Base-by-base conservation (phyloP, 2,329 filamentous ascomycete species). In the Paraphaeosphaeria minitans region DNA sequence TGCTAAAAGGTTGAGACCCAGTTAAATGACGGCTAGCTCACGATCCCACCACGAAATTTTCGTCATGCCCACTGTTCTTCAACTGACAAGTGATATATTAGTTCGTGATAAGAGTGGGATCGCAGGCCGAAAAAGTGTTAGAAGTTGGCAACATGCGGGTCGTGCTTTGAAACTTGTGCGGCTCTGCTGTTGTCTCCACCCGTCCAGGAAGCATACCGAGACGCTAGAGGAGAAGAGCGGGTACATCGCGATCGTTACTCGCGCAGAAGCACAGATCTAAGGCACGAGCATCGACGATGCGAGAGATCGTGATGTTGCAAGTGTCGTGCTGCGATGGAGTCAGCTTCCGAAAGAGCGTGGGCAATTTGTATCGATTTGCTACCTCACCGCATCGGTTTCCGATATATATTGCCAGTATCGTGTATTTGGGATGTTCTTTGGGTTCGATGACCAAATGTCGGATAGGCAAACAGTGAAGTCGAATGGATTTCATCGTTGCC, bases 1-100 rank as follows among this genome's bases (percentile, higher is more conserved):
- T 42, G 31, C 42, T 42, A 48, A 14, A n/a, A 46, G n/a, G 21
- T n/a, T 19, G 2, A 4, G 51, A 29, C 52, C 52, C 52, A 47
- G 9, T 55, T 46, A 37, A 47, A 47, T 55, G 52, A 55, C 52
- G 52, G 39, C 37, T 45, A 39, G 52, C 19, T 29, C 29, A 31
- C 52, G 21, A 19, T 3, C 14, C 27, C 33, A n/a, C 27, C 8
- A 24, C 52, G 31, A 47, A 55, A 47, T 27, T 12, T 48, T 39
- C 27, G 21, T 29, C 2, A n/a, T 29, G 14, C 49, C 49, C 49
- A 41, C 49, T 51, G 14, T 42, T 42, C 35, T 13, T 29, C 13
- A 7, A 14, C 3, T 13, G 8, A 41, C 21, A 29, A 41, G 39
- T n/a, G 14, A n/a, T 29, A n/a, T n/a, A n/a, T 9, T 42, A 42